Evolutionary conservation across 2,329 filamentous ascomycete species (phyloP).

Genomic region (Geosmithia putterillii): DNA sequence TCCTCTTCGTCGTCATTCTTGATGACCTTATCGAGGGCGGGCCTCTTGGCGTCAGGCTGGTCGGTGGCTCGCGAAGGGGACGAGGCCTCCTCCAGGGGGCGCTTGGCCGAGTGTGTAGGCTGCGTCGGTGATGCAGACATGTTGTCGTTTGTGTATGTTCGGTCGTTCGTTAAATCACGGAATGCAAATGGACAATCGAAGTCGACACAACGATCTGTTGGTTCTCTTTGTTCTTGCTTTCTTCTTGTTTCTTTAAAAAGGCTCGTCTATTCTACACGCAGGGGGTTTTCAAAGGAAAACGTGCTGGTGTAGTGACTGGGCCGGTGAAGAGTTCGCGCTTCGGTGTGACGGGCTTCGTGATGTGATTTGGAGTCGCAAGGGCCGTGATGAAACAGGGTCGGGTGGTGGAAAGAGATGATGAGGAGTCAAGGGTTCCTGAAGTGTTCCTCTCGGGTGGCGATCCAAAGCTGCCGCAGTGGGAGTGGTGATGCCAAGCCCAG

Average conservation of each 20-base stretch:
- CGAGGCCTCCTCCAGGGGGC: conserved; percentile 91
- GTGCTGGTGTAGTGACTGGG: conserved; percentile 64
- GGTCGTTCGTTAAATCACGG: background rate
- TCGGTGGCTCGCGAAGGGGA: conserved; percentile 85
- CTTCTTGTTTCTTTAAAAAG: conserved; percentile 26
- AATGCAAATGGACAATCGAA: conserved; percentile 5
- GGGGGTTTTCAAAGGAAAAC: conserved; percentile 81
- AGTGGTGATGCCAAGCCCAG: conserved; percentile 5
- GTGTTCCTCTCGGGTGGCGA: conserved; percentile 14
- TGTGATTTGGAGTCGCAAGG: conserved; percentile 3
- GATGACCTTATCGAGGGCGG: conserved; percentile 83
- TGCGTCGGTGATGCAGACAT: conserved; percentile 64
- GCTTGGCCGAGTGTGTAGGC: conserved; percentile 67
- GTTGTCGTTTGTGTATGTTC: conserved; percentile 16
- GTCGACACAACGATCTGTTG: conserved; percentile 1
- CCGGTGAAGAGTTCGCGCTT: conserved; percentile 10
- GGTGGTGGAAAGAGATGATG: conserved; percentile 1
- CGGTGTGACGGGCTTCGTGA: conserved; percentile 3
- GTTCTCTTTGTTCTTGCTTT: conserved; percentile 13
- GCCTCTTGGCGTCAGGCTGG: conserved; percentile 93
- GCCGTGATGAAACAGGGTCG: conserved; percentile 2
- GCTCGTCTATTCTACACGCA: conserved; percentile 66
- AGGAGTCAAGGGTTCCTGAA: conserved; percentile 9
- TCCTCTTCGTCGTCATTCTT: conserved; percentile 51
- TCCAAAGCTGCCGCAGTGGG: conserved; percentile 10